Base-by-base conservation (phyloP, 352 stramenopile genomes). In the Peronosclerospora sorghi region DNA sequence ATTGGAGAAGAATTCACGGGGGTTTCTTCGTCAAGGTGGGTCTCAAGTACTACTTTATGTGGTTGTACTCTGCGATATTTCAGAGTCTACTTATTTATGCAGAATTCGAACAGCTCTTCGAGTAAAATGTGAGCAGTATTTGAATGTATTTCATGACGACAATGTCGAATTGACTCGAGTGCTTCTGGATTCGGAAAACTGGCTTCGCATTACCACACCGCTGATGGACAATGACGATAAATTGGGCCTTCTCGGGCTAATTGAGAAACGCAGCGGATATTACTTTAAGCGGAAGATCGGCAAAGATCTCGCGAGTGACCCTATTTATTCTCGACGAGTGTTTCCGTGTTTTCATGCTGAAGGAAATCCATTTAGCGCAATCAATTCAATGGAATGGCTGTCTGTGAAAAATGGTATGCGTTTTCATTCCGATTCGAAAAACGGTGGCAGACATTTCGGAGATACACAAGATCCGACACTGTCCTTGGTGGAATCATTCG, bases 1-100 rank as follows among this genome's bases (percentile, higher is more conserved):
- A 71, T 95, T 15, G 85, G 83, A 1, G 74, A 93, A 38, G 82
- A 95, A 32, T 96, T 95, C 42, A 83, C 70, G 4, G 76, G 74
- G 10, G 67, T 59, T 20, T 50, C 73, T 28, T 83, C 68, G 6
- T 76, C 65, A 37, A 88, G 78, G 73, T 91, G 50, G 52, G 67
- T 66, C 10, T 43, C 8, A 21, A 20, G 2, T 38, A 32, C 26
- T 36, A 4, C 24, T n/a, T n/a, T 45, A 26, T 30, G 21, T 26
- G 20, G 13, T 26, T 52, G 8, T n/a, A 30, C 45, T 5, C 9
- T 30, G 17, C n/a, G 20, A 29, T 10, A 45, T 50, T 21, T 45
- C 32, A 45, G 19, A 43, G 10, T 45, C 6, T 42, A 7, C 5
- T 38, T 15, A 34, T 20, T 36, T 51, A 8, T 2, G 17, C 36